A percentile compares a stretch with the other conserved stretches of the same genome.
Evolutionary conservation across 2,329 filamentous ascomycete species (phyloP).

Genomic region (Venturia effusa): DNA sequence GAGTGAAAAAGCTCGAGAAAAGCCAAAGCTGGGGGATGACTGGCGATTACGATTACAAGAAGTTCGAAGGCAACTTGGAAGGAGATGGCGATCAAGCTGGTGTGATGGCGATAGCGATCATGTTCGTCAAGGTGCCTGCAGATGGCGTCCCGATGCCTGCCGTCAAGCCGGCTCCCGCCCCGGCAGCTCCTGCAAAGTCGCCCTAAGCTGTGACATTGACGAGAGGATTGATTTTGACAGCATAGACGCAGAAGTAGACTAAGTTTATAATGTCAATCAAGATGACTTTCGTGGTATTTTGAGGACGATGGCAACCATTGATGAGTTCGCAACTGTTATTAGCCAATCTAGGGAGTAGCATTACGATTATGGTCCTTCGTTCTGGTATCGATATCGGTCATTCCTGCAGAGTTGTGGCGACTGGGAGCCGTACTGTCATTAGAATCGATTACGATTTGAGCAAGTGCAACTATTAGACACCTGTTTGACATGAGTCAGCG

Average conservation of each 20-base stretch:
- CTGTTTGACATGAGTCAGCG: no score
- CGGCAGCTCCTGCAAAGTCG: background rate
- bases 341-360: background rate
- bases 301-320: background rate
- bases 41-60: slow-evolving; percentile 7
- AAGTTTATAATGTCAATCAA: slow-evolving; percentile 10
- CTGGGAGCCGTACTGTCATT: no score
- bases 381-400: background rate
- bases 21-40: slow-evolving; percentile 8
- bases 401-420: background rate
- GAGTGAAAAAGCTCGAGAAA: background rate
- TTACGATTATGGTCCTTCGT: background rate
- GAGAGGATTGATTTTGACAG: background rate
- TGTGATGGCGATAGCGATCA: slow-evolving; percentile 12
- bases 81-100: background rate
- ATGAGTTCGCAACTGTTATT: background rate
- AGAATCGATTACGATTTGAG: no score
- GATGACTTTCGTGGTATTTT: slow-evolving; percentile 8
- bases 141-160: background rate
- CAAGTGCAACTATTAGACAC: no score
- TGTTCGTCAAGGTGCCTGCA: slow-evolving; percentile 6
- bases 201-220: background rate
- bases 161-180: background rate
- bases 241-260: background rate
- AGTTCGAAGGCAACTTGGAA: slow-evolving; percentile 2